phyloP scores from a whole-genome alignment of 768 basidiomycete genomes.

The Hortiboletus campestris region DNA sequence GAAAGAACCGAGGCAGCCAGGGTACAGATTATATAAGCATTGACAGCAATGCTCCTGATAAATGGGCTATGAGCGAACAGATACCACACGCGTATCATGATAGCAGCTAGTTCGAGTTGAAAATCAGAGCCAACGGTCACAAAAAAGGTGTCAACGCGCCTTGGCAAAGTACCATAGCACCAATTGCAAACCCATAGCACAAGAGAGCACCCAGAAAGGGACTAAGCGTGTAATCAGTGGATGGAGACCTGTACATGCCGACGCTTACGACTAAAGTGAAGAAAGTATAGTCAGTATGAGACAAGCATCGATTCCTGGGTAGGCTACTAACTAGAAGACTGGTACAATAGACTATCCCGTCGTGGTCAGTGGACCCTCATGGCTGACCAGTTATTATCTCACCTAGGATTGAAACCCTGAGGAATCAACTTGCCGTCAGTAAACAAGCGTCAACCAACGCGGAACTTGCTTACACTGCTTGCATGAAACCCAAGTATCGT shows the following conservation, averaged over 20 bases:
- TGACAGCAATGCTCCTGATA: not conserved
- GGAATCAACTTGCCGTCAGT: not conserved
- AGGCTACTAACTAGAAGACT: not conserved
- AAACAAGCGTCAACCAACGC: not conserved
- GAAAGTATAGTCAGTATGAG: not conserved
- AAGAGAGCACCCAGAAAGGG: not conserved
- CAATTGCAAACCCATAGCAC: not conserved
- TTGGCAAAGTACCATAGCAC: constrained; percentile 16
- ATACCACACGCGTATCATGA: constrained; percentile 21
- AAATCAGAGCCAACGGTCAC: not conserved
- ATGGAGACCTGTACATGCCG: not conserved
- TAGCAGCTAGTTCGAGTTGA: not conserved
- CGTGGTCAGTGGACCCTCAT: not conserved
- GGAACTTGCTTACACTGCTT: constrained; percentile 4
- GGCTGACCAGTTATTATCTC: not conserved
- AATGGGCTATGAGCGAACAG: constrained; percentile 6
- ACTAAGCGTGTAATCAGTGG: not conserved
- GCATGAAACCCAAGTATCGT: constrained; percentile 7
- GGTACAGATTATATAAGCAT: not conserved
- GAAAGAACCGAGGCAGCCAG: not conserved
- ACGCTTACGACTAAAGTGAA: constrained; percentile 7
- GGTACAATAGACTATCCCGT: not conserved
- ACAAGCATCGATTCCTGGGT: not conserved
- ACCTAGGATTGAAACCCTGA: constrained; percentile 8
- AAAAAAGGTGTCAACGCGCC: not conserved